phyloP scores from a whole-genome alignment of 495 filamentous ascomycete species.

The Jackrogersella minutella region DNA sequence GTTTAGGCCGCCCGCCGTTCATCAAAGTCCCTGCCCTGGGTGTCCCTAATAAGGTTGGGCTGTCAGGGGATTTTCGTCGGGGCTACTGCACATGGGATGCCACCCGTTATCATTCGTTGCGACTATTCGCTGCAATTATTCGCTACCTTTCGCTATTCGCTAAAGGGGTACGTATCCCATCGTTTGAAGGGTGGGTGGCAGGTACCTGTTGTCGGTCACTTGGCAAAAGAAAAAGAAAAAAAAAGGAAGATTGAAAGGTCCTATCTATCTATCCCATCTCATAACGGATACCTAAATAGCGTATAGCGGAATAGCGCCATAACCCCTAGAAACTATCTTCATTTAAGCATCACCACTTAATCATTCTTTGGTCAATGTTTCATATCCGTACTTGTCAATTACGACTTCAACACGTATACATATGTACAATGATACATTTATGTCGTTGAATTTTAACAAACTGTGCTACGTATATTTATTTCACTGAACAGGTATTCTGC shows the following conservation, averaged over 20 bases:
- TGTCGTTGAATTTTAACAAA: no score
- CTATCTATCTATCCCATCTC: background rate
- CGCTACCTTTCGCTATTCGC: no score
- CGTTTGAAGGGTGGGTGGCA: background rate
- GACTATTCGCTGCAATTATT: no score
- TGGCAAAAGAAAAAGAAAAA: no score
- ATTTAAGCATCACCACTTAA: background rate
- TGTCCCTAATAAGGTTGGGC: constrained; percentile 13
- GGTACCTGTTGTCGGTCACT: background rate
- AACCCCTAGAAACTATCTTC: constrained; percentile 1
- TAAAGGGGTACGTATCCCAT: background rate
- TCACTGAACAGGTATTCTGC: no score
- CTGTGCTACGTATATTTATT: no score
- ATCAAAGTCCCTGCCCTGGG: constrained; percentile 1
- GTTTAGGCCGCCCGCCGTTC: constrained; percentile 5
- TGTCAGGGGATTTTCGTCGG: constrained; percentile 7
- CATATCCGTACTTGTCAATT: background rate
- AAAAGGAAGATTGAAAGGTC: no score
- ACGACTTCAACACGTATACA: constrained; percentile 6
- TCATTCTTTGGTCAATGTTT: background rate
- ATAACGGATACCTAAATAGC: no score
- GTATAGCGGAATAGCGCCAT: background rate
- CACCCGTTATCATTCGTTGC: background rate
- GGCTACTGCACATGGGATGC: background rate
- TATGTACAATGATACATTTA: background rate